A percentile compares a stretch with the other conserved stretches of the same genome.
phyloP scores from a whole-genome alignment of 2,329 filamentous ascomycete species.

The Pyrenochaeta sp. region DNA sequence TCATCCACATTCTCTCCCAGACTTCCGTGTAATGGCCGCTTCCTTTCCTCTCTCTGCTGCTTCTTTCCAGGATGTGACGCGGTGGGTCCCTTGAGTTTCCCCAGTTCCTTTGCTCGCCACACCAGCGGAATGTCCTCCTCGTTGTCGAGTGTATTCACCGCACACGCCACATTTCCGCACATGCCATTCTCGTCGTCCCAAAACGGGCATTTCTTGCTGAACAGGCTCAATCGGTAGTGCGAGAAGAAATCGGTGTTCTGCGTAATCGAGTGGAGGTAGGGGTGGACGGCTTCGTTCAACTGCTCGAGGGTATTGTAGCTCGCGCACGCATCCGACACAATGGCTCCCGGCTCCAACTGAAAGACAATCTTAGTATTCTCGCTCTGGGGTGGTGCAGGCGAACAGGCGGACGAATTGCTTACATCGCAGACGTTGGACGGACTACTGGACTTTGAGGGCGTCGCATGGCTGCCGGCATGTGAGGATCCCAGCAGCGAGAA shows the following conservation, averaged over 20 bases:
- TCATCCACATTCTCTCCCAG: constrained; percentile 89
- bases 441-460: constrained; percentile 49
- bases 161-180: constrained; percentile 96
- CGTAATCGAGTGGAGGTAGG: constrained; percentile 80
- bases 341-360: constrained; percentile 86
- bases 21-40: constrained; percentile 79
- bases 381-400: constrained; percentile 24
- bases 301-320: constrained; percentile 90
- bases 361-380: constrained; percentile 46
- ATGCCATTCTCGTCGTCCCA: constrained; percentile 93
- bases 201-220: constrained; percentile 93
- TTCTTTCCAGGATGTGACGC: constrained; percentile 85
- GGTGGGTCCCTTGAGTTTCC: constrained; percentile 88
- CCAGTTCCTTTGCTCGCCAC: constrained; percentile 90
- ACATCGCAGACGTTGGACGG: constrained; percentile 63
- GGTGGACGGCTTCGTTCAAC: constrained; percentile 79
- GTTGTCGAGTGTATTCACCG: constrained; percentile 92
- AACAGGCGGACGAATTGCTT: constrained; percentile 48
- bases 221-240: constrained; percentile 94
- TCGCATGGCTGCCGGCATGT: constrained; percentile 49
- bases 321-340: constrained; percentile 92
- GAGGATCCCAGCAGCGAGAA: constrained; percentile 64
- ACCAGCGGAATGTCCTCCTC: constrained; percentile 91
- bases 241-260: constrained; percentile 96
- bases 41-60: constrained; percentile 72